Evolutionary conservation across 176 grass and related monocot species (phyloP), one percentile per base, ranked within the genome.

Genomic region (Avena insularis): DNA sequence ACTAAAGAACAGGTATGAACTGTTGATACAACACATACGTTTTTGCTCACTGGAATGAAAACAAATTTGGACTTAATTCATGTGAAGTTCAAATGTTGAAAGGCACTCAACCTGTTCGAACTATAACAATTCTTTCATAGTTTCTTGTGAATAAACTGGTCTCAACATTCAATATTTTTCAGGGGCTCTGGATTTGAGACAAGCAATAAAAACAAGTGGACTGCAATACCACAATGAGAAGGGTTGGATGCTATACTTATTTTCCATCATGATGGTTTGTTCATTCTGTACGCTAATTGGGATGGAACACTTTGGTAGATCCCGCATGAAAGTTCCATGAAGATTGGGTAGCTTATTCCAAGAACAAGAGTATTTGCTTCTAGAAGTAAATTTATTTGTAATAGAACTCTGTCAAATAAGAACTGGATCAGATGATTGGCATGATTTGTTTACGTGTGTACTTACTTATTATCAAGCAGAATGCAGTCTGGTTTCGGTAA

Each of bases 401-500:
- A 27, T 67, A 85, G 12, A 82, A 81, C 65, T 67, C 56, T n/a
- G 12, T 76, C 75, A 48, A 58, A 43, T 13, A 76, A 57, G 13
- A 90, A 86, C 57, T 48, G 15, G 50, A 49, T 21, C 56, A 79
- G 29, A 69, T 59, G 50, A 74, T 23, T 73, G 29, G 43, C 46
- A 51, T 59, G 63, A 40, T 64, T 53, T 55, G 21, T 48, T 77
- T 84, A 45, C 38, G 14, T 33, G 12, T 56, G 43, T 11, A 75
- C 93, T 92, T 92, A 95, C 93, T 93, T 92, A 35, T 83, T 80
- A 80, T 84, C 85, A 82, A 86, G 82, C 59, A 95, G 77, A 87
- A 95, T 76, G 74, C 93, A 95, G 73, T 91, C 84, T 77, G 81
- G 85, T 74, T 87, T 76, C 23, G 64, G 38, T 60, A 83, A 66